A percentile compares a stretch with the other conserved stretches of the same genome.
Evolutionary conservation across 1,284 basidiomycete species (phyloP).

Genomic region (Agroathelia rolfsii): DNA sequence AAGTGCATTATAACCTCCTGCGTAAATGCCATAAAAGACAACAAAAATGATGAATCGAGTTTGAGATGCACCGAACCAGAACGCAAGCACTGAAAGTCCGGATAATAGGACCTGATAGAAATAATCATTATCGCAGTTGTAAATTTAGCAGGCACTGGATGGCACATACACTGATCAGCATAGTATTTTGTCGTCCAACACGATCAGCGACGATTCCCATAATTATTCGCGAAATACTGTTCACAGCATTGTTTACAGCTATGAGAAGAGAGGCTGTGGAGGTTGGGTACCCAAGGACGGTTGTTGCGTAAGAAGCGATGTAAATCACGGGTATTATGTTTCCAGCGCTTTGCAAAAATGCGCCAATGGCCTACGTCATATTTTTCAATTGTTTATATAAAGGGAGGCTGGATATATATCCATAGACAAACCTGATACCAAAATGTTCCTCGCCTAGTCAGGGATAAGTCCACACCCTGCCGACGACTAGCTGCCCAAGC

Average conservation of each 20-base stretch:
- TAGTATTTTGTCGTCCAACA: constrained; percentile 35
- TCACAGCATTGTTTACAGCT: constrained; percentile 33
- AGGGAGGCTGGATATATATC: not conserved
- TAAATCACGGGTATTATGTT: constrained; percentile 36
- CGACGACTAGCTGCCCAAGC: constrained; percentile 13
- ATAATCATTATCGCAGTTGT: not conserved
- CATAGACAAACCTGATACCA: constrained; percentile 27
- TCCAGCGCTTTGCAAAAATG: constrained; percentile 34
- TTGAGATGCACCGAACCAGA: constrained; percentile 30
- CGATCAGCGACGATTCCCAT: constrained; percentile 35
- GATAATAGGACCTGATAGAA: constrained; percentile 27
- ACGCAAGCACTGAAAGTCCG: constrained; percentile 28
- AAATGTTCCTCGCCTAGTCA: constrained; percentile 32
- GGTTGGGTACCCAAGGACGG: constrained; percentile 28
- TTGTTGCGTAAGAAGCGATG: constrained; percentile 31
- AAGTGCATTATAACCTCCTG: constrained; percentile 33
- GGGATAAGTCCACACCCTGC: constrained; percentile 24
- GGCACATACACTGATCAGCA: constrained; percentile 29
- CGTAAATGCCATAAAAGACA: constrained; percentile 29
- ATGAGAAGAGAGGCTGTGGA: constrained; percentile 29
- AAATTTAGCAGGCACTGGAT: constrained; percentile 1
- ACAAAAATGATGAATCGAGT: constrained; percentile 28
- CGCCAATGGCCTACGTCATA: constrained; percentile 25
- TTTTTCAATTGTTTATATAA: not conserved
- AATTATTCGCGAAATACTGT: constrained; percentile 29